A percentile compares a stretch with the other conserved stretches of the same genome.
Conservation (phyloP, 768 basidiomycete species). For the Lenzites betulinus region DNA sequence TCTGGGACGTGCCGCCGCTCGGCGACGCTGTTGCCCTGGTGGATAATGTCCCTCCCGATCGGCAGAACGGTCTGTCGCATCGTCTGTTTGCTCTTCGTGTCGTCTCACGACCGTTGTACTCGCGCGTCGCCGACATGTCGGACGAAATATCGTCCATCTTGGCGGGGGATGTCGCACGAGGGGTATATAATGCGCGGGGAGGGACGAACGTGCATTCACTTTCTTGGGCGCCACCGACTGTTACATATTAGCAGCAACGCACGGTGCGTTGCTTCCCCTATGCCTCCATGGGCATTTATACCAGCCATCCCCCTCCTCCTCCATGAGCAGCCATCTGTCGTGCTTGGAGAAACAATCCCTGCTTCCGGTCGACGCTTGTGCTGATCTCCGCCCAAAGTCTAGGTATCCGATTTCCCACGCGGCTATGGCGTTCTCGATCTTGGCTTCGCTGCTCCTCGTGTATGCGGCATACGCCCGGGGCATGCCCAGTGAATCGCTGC, state of each 20-base stretch:
- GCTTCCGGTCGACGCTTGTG: neutral
- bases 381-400: neutral
- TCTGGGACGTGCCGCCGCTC: too few relatives aligned
- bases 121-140: neutral
- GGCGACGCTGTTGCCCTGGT: neutral
- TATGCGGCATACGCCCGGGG: conserved; percentile 8
- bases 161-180: neutral
- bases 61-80: neutral
- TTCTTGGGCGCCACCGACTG: neutral
- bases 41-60: neutral
- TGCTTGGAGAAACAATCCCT: neutral
- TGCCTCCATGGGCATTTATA: too few relatives aligned
- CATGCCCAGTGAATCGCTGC: neutral
- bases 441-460: conserved; percentile 6
- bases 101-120: neutral
- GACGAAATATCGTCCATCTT: neutral
- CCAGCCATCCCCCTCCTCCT: neutral
- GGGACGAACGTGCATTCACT: conserved; percentile 3
- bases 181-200: neutral
- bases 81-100: neutral
- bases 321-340: neutral
- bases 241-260: neutral
- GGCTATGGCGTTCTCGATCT: neutral
- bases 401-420: neutral
- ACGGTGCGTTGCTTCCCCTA: neutral